Evolutionary conservation across 169 alveolate genomes (phyloP).

Genomic region (Plasmodium inui): DNA sequence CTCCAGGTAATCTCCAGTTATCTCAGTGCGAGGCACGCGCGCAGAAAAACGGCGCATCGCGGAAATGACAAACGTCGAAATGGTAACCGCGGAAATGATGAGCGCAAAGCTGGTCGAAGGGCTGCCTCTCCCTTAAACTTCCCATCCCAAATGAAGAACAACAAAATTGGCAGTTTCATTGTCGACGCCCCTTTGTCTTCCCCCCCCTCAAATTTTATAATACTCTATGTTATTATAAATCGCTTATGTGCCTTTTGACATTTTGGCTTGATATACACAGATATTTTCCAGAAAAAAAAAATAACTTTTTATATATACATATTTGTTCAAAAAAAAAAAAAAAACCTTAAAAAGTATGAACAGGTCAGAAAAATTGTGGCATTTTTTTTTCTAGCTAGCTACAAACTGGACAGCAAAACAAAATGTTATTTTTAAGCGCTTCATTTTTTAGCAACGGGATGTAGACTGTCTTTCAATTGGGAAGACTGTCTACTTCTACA

Average conservation of each 20-base stretch:
- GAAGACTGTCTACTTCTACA: not conserved
- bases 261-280: conserved; percentile 25
- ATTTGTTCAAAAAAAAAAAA: not conserved
- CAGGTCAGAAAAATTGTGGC: not conserved
- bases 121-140: not conserved
- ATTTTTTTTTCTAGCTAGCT: not conserved
- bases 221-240: not conserved
- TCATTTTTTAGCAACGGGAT: not conserved
- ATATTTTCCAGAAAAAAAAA: conserved; percentile 1
- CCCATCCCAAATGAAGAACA: not conserved
- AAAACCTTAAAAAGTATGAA: not conserved
- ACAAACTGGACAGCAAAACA: not conserved
- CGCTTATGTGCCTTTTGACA: not conserved
- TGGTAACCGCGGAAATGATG: not conserved
- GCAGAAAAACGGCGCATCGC: not conserved
- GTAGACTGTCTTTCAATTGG: not conserved
- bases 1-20: not conserved
- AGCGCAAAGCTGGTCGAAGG: not conserved
- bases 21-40: not conserved
- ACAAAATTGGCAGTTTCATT: not conserved
- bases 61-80: not conserved
- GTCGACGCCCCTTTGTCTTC: not conserved
- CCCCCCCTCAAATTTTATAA: not conserved
- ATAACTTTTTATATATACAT: not conserved
- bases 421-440: not conserved